Evolutionary conservation across 495 filamentous ascomycete genomes (phyloP).

Genomic region (Talaromyces wortmannii): DNA sequence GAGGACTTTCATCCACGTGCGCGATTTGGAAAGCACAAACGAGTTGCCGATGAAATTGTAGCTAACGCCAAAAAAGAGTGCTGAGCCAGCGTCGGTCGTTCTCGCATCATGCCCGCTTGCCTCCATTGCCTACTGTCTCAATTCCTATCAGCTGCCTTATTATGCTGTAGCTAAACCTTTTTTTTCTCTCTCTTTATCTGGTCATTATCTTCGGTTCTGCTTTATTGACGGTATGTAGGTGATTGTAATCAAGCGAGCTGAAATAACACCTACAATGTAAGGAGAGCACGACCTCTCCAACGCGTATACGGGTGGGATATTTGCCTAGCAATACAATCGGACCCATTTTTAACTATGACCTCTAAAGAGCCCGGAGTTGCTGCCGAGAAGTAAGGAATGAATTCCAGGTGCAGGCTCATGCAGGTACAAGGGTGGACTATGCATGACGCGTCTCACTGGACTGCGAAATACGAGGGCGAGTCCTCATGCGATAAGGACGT

Average conservation of each 20-base stretch:
- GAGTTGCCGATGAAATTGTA: conserved; percentile 15
- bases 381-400: no score
- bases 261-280: not conserved
- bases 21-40: conserved; percentile 14
- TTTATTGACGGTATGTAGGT: not conserved
- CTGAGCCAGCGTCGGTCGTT: not conserved
- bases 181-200: not conserved
- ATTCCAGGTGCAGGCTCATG: no score
- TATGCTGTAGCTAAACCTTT: not conserved
- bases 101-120: not conserved
- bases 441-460: not conserved
- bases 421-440: no score
- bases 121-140: not conserved
- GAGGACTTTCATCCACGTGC: conserved; percentile 16
- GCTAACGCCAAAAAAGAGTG: not conserved
- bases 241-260: not conserved
- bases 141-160: not conserved
- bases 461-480: not conserved
- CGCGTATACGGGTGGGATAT: no score
- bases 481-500: not conserved
- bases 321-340: no score
- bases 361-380: no score
- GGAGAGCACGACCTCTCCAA: no score
- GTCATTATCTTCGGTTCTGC: not conserved
- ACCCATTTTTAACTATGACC: no score